Conservation (phyloP, 805 yeast species). For the Monosporozyma unispora region DNA sequence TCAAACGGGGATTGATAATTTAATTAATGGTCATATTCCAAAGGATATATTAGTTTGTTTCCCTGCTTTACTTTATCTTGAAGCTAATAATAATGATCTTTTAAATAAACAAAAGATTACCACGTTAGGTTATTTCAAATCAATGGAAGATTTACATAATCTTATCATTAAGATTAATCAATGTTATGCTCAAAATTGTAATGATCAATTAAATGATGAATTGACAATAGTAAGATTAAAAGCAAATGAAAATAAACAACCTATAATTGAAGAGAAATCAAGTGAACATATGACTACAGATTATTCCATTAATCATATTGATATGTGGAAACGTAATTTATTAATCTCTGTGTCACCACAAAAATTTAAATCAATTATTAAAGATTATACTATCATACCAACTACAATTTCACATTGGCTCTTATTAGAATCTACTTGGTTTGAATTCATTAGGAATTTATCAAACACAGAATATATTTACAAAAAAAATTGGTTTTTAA, state of each 20-base stretch:
- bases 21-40: not conserved
- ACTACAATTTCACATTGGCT: conserved; percentile 18
- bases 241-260: not conserved
- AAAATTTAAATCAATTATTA: conserved; percentile 7
- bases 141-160: conserved; percentile 12
- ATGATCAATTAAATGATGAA: not conserved
- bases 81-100: conserved; percentile 1
- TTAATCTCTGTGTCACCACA: conserved; percentile 6
- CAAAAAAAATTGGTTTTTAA: conserved; percentile 6
- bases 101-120: conserved; percentile 1
- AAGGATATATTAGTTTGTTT: not conserved
- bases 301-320: not conserved
- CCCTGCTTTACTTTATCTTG: conserved; percentile 3
- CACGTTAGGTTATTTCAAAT: conserved; percentile 8
- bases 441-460: conserved; percentile 14
- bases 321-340: conserved; percentile 6
- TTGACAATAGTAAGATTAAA: not conserved
- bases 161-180: conserved; percentile 8
- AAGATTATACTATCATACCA: conserved; percentile 6
- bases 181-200: conserved; percentile 3
- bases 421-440: conserved; percentile 21
- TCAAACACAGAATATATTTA: conserved; percentile 4
- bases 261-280: not conserved
- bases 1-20: not conserved
- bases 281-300: not conserved